Conservation (phyloP, 192 early-diverging fungal genomes). For the Podila minutissima region DNA sequence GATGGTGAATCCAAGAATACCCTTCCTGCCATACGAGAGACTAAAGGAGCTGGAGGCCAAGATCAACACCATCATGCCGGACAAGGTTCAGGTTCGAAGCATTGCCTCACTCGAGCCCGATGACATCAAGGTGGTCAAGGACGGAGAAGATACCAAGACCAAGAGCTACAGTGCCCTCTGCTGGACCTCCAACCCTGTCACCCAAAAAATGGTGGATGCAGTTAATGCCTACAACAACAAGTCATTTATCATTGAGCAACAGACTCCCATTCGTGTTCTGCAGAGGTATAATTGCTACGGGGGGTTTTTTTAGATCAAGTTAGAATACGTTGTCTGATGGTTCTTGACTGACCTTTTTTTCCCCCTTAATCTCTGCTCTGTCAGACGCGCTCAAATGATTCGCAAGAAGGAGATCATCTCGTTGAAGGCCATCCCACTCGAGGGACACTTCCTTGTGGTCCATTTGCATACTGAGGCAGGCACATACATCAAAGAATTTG, state of each 20-base stretch:
- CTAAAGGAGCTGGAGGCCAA: slow-evolving; percentile 59
- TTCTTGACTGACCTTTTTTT: neutral
- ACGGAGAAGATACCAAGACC: slow-evolving; percentile 79
- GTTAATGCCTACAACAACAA: slow-evolving; percentile 60
- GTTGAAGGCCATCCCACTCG: slow-evolving; percentile 57
- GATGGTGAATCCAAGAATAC: slow-evolving; percentile 79
- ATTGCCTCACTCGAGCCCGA: slow-evolving; percentile 48
- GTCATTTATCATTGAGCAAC: slow-evolving; percentile 67
- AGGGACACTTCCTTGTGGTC: slow-evolving; percentile 66
- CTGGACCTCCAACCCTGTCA: slow-evolving; percentile 69
- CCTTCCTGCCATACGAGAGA: slow-evolving; percentile 41
- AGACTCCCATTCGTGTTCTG: slow-evolving; percentile 78
- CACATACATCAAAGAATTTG: slow-evolving; percentile 94
- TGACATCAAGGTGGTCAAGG: slow-evolving; percentile 72
- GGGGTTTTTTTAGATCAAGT: neutral
- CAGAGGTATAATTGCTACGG: slow-evolving; percentile 59
- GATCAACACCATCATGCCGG: slow-evolving; percentile 51
- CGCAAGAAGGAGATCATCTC: slow-evolving; percentile 64
- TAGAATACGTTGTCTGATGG: neutral
- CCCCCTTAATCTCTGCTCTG: neutral
- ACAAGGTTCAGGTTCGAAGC: slow-evolving; percentile 63
- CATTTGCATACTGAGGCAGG: slow-evolving; percentile 87
- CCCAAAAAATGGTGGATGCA: slow-evolving; percentile 58
- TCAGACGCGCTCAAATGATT: slow-evolving; percentile 65
- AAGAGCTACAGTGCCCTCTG: slow-evolving; percentile 80